A percentile compares a stretch with the other conserved stretches of the same genome.
phyloP scores from a whole-genome alignment of 148 eudicot species.

The Pouteria glomerata region DNA sequence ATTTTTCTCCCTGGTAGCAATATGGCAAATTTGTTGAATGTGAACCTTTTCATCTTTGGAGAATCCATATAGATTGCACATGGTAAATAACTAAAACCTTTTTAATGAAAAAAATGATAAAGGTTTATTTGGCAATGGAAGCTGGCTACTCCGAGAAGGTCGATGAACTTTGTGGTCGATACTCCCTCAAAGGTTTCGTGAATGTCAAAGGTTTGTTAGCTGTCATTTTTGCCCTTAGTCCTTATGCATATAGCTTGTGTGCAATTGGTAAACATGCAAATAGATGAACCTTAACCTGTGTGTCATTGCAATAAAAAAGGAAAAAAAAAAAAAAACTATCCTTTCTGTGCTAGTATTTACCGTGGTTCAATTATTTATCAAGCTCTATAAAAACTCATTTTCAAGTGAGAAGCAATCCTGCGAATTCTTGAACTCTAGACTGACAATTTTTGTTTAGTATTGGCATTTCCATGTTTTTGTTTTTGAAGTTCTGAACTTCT shows the following conservation, averaged over 20 bases:
- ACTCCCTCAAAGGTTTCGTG: slow-evolving; percentile 72
- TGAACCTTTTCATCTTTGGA: not conserved
- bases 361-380: not conserved
- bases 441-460: not conserved
- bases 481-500: not conserved
- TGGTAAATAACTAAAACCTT: slow-evolving; percentile 2
- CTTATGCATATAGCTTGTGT: slow-evolving; percentile 1
- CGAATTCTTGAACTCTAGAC: not conserved
- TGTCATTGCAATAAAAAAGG: not conserved
- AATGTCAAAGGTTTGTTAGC: slow-evolving; percentile 51
- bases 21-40: not conserved
- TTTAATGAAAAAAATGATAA: not conserved
- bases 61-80: not conserved
- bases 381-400: not conserved
- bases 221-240: not conserved
- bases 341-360: not conserved
- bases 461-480: not conserved
- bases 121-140: slow-evolving; percentile 99
- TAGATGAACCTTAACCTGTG: not conserved
- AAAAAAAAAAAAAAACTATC: not conserved
- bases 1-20: not conserved
- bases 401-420: slow-evolving; percentile 4
- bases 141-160: slow-evolving; percentile 94
- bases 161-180: slow-evolving; percentile 77
- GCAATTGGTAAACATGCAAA: slow-evolving; percentile 1